These are phyloP conservation scores for Phytophthora idaei DNA, from an alignment of 352 stramenopile genomes.

Conservation along the genomic window DNA sequence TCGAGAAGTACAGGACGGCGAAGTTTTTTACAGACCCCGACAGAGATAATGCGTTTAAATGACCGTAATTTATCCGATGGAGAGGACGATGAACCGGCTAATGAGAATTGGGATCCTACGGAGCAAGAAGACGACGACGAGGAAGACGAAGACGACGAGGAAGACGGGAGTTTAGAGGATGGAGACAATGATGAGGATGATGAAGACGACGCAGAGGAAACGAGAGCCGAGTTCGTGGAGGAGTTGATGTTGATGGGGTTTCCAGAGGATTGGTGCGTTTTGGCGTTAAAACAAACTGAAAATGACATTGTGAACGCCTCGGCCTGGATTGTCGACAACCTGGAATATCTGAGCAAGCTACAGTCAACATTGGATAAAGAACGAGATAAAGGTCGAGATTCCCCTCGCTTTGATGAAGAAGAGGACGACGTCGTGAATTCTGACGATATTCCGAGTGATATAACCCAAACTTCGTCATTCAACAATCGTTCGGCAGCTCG, in stretches of 20 bases:
- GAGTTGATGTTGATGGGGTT: slow-evolving; percentile 95
- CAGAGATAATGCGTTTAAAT: neutral
- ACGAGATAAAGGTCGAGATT: slow-evolving; percentile 44
- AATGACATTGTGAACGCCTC: slow-evolving; percentile 92
- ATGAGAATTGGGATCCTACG: slow-evolving; percentile 23
- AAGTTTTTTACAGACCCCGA: slow-evolving; percentile 8
- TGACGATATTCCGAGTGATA: slow-evolving; percentile 5
- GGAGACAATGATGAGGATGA: slow-evolving; percentile 36
- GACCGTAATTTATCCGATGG: slow-evolving; percentile 7
- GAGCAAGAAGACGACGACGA: slow-evolving; percentile 12
- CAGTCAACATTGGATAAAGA: slow-evolving; percentile 81
- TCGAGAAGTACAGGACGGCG: neutral
- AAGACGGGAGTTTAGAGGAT: slow-evolving; percentile 23
- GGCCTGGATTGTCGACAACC: slow-evolving; percentile 94
- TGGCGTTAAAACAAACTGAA: slow-evolving; percentile 90
- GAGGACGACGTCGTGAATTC: slow-evolving; percentile 51
- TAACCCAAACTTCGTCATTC: neutral
- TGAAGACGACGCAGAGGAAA: slow-evolving; percentile 64
- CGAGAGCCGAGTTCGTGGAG: slow-evolving; percentile 81
- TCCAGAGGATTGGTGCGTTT: slow-evolving; percentile 90
- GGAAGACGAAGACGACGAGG: slow-evolving; percentile 21
- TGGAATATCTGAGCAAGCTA: slow-evolving; percentile 90
- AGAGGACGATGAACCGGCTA: slow-evolving; percentile 6
- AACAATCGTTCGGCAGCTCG: slow-evolving; percentile 3
- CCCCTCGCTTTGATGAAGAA: slow-evolving; percentile 60